Percentiles rank a stretch among this genome's conserved stretches.
These are phyloP conservation scores for Glycine latifolia DNA, from an alignment of 306 rosid species.

Conservation along the genomic window DNA sequence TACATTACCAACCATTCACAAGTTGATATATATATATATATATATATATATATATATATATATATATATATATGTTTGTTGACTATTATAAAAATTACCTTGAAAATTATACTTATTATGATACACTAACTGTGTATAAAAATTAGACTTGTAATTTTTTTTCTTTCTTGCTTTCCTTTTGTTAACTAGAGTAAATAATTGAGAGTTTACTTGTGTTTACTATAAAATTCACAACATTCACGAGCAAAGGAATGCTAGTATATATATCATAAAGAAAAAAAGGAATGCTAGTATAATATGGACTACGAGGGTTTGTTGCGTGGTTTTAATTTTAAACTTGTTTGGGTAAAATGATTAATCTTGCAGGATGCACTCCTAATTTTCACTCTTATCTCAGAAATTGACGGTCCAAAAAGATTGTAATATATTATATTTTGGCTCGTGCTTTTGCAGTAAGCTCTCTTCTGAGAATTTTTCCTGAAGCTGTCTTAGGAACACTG, in stretches of 20 bases:
- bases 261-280: background rate
- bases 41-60: too few relatives aligned
- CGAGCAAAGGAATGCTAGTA: background rate
- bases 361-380: background rate
- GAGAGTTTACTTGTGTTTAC: background rate
- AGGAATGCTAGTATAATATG: background rate
- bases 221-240: conserved; percentile 10
- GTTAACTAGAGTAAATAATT: background rate
- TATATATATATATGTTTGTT: too few relatives aligned
- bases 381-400: background rate
- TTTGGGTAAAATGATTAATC: background rate
- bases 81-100: too few relatives aligned
- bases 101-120: too few relatives aligned
- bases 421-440: conserved; percentile 60
- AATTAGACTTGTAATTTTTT: too few relatives aligned
- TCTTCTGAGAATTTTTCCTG: conserved; percentile 92
- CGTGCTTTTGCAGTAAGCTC: conserved; percentile 77
- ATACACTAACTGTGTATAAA: too few relatives aligned
- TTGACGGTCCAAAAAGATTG: background rate
- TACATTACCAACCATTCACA: too few relatives aligned
- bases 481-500: conserved; percentile 74
- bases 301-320: background rate
- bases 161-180: background rate
- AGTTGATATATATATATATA: too few relatives aligned
- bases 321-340: background rate